These are phyloP conservation scores for Tulasnella sp. DNA, from an alignment of 768 basidiomycete genomes.

Conservation along the genomic window DNA sequence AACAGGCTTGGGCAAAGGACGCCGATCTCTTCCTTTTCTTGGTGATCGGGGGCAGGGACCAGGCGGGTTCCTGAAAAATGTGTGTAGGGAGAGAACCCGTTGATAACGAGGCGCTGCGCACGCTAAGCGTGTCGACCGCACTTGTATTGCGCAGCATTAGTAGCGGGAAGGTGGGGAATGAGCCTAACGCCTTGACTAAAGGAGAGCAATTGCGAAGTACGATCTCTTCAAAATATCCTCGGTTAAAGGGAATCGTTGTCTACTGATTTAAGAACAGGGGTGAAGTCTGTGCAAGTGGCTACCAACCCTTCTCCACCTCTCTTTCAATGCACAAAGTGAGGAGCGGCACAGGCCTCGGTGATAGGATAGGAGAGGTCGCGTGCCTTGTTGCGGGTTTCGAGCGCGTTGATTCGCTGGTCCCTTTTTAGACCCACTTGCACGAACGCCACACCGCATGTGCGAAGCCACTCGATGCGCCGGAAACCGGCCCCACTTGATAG, in stretches of 20 bases:
- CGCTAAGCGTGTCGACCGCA: no score
- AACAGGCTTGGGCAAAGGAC: background rate
- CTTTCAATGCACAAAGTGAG: background rate
- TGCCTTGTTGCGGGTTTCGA: background rate
- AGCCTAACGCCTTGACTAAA: no score
- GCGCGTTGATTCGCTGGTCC: background rate
- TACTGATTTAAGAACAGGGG: background rate
- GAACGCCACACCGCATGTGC: background rate
- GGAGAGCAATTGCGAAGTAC: no score
- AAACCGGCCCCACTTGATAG: background rate
- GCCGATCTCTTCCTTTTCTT: background rate
- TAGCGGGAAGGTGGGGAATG: no score
- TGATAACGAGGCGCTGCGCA: background rate
- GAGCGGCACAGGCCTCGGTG: background rate
- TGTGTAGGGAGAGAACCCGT: background rate
- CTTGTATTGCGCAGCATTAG: no score
- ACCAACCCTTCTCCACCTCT: background rate
- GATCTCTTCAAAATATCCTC: no score
- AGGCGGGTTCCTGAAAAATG: background rate
- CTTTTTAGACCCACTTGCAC: background rate
- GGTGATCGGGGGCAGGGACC: background rate
- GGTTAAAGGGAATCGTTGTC: background rate
- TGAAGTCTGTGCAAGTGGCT: background rate
- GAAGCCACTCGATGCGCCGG: background rate
- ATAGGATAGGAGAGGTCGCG: background rate